phyloP scores from a whole-genome alignment of 768 basidiomycete species.

The Xanthoconium stramineum region DNA sequence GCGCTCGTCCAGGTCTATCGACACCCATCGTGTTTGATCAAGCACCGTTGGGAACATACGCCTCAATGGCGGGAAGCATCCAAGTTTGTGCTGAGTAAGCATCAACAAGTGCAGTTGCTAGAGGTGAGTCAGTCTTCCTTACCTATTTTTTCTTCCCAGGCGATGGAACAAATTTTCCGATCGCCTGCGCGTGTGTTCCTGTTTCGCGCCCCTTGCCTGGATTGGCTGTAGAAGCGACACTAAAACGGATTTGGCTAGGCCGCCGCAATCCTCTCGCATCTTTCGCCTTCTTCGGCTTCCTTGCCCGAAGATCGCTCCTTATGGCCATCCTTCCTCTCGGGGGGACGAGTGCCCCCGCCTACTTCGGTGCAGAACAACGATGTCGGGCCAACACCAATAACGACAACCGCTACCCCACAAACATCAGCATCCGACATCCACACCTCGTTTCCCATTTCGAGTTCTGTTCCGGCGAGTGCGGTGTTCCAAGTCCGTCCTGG shows the following conservation, averaged over 20 bases:
- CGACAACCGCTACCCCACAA: slow-evolving; percentile 6
- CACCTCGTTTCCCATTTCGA: slow-evolving; percentile 37
- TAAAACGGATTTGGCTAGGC: slow-evolving; percentile 47
- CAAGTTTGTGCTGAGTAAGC: slow-evolving; percentile 89
- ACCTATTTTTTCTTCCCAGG: background rate
- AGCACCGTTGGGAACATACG: slow-evolving; percentile 97
- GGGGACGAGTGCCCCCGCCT: slow-evolving; percentile 62
- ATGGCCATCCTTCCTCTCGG: slow-evolving; percentile 83
- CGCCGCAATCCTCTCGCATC: slow-evolving; percentile 90
- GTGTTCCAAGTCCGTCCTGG: background rate
- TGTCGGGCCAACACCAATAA: slow-evolving; percentile 4
- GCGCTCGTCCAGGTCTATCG: slow-evolving; percentile 62
- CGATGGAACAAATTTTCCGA: background rate
- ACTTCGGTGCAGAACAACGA: slow-evolving; percentile 13
- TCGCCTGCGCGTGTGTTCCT: background rate
- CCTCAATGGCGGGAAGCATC: slow-evolving; percentile 94
- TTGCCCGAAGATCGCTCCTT: slow-evolving; percentile 92
- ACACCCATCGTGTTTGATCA: slow-evolving; percentile 93
- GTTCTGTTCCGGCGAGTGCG: slow-evolving; percentile 47
- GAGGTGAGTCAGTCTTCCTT: slow-evolving; percentile 73
- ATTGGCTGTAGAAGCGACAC: background rate
- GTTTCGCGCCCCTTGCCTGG: background rate
- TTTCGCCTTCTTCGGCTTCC: slow-evolving; percentile 65
- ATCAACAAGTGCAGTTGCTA: slow-evolving; percentile 95
- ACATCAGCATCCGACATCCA: slow-evolving; percentile 3